A percentile compares a stretch with the other conserved stretches of the same genome.
phyloP scores from a whole-genome alignment of 352 stramenopile genomes.

The Globisporangium iwayamae region DNA sequence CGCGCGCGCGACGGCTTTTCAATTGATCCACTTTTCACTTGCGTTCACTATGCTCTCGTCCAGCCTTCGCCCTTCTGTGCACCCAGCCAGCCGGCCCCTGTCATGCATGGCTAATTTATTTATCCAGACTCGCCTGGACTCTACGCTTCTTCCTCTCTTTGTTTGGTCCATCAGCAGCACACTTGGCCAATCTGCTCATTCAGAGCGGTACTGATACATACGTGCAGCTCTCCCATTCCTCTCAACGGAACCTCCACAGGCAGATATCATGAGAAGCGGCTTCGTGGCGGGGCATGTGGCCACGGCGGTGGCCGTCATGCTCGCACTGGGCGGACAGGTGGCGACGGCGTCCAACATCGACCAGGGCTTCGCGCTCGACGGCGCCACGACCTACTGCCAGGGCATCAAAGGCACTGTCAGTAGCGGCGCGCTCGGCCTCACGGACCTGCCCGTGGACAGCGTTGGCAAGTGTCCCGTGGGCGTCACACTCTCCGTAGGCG shows the following conservation, averaged over 20 bases:
- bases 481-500: constrained; percentile 34
- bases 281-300: background rate
- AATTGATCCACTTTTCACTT: background rate
- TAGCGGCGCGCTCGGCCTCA: constrained; percentile 38
- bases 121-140: background rate
- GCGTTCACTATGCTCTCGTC: background rate
- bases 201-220: background rate
- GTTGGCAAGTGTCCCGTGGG: constrained; percentile 53
- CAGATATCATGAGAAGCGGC: constrained; percentile 5
- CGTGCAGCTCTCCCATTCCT: background rate
- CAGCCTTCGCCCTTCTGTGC: background rate
- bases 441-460: constrained; percentile 42
- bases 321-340: background rate
- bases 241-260: background rate
- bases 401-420: constrained; percentile 25
- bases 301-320: background rate
- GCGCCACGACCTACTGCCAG: constrained; percentile 72
- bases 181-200: background rate
- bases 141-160: background rate
- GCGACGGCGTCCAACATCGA: constrained; percentile 44
- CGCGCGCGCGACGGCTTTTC: background rate
- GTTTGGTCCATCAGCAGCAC: background rate
- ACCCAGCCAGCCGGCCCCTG: background rate
- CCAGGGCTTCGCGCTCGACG: constrained; percentile 57
- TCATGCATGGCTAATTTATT: background rate